phyloP scores from a whole-genome alignment of 495 filamentous ascomycete species.

The Neurospora sp. region DNA sequence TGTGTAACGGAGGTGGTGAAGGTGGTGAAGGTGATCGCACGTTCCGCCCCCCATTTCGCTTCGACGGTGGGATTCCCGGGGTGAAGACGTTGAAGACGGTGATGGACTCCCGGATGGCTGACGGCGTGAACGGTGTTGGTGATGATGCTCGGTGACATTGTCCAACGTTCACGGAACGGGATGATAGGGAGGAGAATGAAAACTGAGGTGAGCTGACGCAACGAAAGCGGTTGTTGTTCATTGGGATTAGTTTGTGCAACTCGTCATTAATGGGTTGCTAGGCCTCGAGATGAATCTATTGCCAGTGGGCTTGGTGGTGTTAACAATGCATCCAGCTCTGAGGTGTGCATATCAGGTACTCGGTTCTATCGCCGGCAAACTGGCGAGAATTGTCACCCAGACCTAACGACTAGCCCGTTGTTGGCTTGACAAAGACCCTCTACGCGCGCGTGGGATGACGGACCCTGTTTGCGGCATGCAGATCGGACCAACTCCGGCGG shows the following conservation, averaged over 20 bases:
- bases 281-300: no score
- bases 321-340: no score
- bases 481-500: background rate
- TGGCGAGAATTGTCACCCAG: background rate
- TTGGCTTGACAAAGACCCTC: background rate
- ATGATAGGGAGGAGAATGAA: background rate
- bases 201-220: background rate
- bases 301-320: no score
- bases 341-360: no score
- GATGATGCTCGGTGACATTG: background rate
- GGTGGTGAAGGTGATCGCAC: background rate
- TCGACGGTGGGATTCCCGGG: background rate
- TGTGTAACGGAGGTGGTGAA: background rate
- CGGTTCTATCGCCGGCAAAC: background rate
- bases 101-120: background rate
- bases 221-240: no score
- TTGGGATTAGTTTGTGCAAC: background rate
- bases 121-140: background rate
- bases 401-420: background rate
- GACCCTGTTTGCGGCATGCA: background rate
- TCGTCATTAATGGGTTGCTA: background rate
- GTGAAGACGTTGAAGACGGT: background rate
- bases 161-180: background rate
- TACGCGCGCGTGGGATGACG: background rate
- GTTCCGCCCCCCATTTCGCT: no score